Evolutionary conservation across 352 stramenopile genomes (phyloP).

Genomic region (Phytophthora pseudosyringae): DNA sequence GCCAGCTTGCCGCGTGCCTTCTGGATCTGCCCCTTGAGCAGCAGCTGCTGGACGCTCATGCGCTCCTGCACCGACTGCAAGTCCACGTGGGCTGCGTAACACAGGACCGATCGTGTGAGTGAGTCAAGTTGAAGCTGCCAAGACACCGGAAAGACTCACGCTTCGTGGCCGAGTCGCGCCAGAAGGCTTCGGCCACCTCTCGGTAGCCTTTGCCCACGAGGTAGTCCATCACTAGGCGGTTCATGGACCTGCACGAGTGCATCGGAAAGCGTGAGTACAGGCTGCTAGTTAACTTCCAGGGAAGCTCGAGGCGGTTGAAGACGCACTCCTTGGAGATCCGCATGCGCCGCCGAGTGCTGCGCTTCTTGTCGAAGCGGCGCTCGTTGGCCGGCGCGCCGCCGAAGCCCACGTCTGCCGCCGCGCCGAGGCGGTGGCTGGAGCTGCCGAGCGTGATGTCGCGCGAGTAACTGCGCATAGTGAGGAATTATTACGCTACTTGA

Average conservation of each 20-base stretch:
- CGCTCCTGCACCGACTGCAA: slow-evolving; percentile 76
- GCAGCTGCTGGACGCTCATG: slow-evolving; percentile 72
- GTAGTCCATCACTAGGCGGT: slow-evolving; percentile 84
- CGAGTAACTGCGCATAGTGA: slow-evolving; percentile 29
- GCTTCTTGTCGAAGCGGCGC: slow-evolving; percentile 37
- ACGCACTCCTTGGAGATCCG: slow-evolving; percentile 76
- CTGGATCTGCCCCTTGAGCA: slow-evolving; percentile 69
- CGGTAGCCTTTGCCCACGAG: slow-evolving; percentile 82
- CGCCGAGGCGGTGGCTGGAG: slow-evolving; percentile 24
- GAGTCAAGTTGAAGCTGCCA: slow-evolving; percentile 23
- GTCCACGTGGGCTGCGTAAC: slow-evolving; percentile 62
- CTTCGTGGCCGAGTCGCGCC: slow-evolving; percentile 70
- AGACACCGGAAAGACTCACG: slow-evolving; percentile 46
- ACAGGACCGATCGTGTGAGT: background rate
- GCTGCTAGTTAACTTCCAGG: too few species aligned
- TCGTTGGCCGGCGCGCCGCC: slow-evolving; percentile 17
- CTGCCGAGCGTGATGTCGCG: slow-evolving; percentile 28
- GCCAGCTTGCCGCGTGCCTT: slow-evolving; percentile 61
- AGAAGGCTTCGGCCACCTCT: slow-evolving; percentile 79
- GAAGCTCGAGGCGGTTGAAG: slow-evolving; percentile 5
- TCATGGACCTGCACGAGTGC: slow-evolving; percentile 59
- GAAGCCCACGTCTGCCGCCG: slow-evolving; percentile 20
- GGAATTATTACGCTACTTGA: slow-evolving; percentile 4
- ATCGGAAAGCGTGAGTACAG: slow-evolving; percentile 15
- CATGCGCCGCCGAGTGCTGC: slow-evolving; percentile 44